A percentile compares a stretch with the other conserved stretches of the same genome.
phyloP scores from a whole-genome alignment of 768 basidiomycete species.

The Suillus placidus region DNA sequence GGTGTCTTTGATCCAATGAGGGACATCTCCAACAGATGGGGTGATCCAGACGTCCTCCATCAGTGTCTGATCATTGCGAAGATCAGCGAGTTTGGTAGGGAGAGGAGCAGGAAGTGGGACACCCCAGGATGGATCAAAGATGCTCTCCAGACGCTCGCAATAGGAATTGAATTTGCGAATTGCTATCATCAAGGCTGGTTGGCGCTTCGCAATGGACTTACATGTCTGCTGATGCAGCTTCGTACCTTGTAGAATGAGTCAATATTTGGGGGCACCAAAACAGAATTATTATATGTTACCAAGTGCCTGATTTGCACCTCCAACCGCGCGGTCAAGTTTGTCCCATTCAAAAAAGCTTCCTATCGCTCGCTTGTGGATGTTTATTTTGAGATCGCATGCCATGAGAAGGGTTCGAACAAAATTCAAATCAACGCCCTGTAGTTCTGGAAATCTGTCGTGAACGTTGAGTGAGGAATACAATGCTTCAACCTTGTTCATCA shows the following conservation, averaged over 20 bases:
- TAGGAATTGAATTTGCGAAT: slow-evolving; percentile 34
- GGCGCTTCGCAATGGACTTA: slow-evolving; percentile 30
- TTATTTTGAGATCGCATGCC: slow-evolving; percentile 43
- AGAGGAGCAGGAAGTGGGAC: slow-evolving; percentile 36
- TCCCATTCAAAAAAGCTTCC: slow-evolving; percentile 44
- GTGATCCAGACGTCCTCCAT: too few species aligned
- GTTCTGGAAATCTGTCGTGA: slow-evolving; percentile 34
- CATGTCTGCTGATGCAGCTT: slow-evolving; percentile 35
- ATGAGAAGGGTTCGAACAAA: slow-evolving; percentile 37
- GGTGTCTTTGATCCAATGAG: slow-evolving; percentile 37
- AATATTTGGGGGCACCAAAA: neutral
- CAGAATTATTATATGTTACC: neutral
- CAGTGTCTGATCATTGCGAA: too few species aligned
- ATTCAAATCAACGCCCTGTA: slow-evolving; percentile 29
- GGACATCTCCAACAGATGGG: slow-evolving; percentile 14
- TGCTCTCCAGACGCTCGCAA: slow-evolving; percentile 23
- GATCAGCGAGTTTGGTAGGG: too few species aligned
- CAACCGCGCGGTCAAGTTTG: slow-evolving; percentile 36
- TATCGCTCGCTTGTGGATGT: slow-evolving; percentile 38
- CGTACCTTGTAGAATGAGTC: slow-evolving; percentile 20
- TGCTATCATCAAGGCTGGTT: slow-evolving; percentile 26
- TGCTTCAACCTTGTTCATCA: slow-evolving; percentile 31
- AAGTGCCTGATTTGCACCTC: slow-evolving; percentile 26
- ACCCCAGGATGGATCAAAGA: slow-evolving; percentile 24
- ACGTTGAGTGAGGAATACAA: slow-evolving; percentile 41